phyloP scores from a whole-genome alignment of 805 yeast species.

The Ogataea populi-albae region DNA sequence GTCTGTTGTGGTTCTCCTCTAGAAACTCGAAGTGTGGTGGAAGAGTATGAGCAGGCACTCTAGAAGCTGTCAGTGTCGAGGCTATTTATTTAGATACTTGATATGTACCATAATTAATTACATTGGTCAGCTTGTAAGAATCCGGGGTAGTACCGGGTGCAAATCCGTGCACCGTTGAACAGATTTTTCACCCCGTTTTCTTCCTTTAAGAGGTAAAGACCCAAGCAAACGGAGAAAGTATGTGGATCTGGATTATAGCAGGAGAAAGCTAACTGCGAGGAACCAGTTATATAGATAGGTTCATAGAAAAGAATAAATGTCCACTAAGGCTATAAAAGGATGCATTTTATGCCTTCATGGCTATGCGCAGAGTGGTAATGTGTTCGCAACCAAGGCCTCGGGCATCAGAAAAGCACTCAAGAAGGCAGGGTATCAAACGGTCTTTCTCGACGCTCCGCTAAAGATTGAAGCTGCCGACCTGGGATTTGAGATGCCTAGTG shows the following conservation, averaged over 20 bases:
- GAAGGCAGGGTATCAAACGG: slow-evolving; percentile 61
- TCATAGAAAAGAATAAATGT: slow-evolving; percentile 15
- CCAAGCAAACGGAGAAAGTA: too few species aligned
- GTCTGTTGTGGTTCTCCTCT: slow-evolving; percentile 32
- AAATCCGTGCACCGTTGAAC: too few species aligned
- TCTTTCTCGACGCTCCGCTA: slow-evolving; percentile 79
- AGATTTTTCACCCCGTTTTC: slow-evolving; percentile 1
- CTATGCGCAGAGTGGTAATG: slow-evolving; percentile 77
- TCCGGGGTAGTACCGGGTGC: too few species aligned
- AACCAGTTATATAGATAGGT: neutral
- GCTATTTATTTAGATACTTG: too few species aligned
- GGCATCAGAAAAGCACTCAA: slow-evolving; percentile 79
- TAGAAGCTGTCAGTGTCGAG: too few species aligned
- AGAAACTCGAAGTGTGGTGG: slow-evolving; percentile 35
- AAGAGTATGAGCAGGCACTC: slow-evolving; percentile 33
- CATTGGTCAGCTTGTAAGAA: too few species aligned
- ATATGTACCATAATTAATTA: too few species aligned
- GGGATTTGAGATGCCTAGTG: slow-evolving; percentile 55
- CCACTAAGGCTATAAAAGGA: slow-evolving; percentile 29
- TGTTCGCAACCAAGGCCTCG: slow-evolving; percentile 84
- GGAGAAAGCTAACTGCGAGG: neutral
- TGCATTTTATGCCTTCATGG: slow-evolving; percentile 89
- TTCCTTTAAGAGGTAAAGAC: too few species aligned
- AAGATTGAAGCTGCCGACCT: slow-evolving; percentile 63
- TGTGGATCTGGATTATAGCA: too few species aligned